These are phyloP conservation scores for Ceriops tagal DNA, from an alignment of 345 rosid genomes.

Conservation along the genomic window DNA sequence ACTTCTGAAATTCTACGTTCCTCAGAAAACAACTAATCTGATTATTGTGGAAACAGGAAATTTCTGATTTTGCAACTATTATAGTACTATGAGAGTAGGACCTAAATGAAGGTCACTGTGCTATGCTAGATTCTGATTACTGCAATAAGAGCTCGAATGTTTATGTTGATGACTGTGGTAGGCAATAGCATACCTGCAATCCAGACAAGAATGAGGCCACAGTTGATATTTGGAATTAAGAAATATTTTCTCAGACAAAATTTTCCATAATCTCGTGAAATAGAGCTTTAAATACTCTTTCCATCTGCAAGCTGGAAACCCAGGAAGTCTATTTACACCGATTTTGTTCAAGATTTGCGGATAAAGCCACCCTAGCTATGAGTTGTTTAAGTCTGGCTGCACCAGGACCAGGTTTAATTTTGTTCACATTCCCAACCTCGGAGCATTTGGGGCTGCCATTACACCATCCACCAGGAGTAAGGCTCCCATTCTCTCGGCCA, in stretches of 20 bases:
- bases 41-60: background rate
- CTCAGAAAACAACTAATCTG: background rate
- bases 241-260: background rate
- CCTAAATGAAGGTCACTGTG: background rate
- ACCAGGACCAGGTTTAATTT: conserved; percentile 68
- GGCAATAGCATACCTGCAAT: conserved; percentile 7
- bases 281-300: background rate
- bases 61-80: background rate
- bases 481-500: conserved; percentile 45
- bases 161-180: background rate
- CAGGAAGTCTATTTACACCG: conserved; percentile 68
- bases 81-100: background rate
- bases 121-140: conserved; percentile 3
- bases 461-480: conserved; percentile 99
- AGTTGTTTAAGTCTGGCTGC: conserved; percentile 62
- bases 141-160: background rate
- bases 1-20: background rate
- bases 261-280: background rate
- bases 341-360: conserved; percentile 41
- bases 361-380: conserved; percentile 45
- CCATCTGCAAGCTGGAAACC: background rate
- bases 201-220: conserved; percentile 3
- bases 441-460: conserved; percentile 66
- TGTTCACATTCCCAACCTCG: conserved; percentile 52
- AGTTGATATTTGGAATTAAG: background rate